Evolutionary conservation across 73 alveolate genomes (phyloP).

Genomic region (Urostyla sp.): DNA sequence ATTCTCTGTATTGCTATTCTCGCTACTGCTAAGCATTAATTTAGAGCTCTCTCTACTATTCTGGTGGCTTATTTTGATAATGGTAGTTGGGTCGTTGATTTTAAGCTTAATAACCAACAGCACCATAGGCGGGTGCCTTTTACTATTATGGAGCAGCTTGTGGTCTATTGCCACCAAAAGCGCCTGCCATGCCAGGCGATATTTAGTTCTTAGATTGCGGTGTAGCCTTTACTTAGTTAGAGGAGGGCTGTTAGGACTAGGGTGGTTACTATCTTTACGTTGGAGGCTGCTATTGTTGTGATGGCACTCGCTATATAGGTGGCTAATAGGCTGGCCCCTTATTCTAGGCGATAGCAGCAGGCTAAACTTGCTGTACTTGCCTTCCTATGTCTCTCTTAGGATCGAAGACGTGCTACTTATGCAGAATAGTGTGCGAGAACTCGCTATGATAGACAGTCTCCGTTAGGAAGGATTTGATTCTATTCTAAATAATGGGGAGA

Average conservation of each 20-base stretch:
- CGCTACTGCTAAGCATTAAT: neutral
- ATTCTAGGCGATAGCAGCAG: neutral
- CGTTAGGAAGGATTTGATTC: slow-evolving; percentile 58
- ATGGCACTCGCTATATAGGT: neutral
- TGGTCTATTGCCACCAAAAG: slow-evolving; percentile 41
- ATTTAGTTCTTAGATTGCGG: neutral
- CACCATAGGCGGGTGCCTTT: slow-evolving; percentile 20
- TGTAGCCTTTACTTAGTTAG: neutral
- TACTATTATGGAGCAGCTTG: neutral
- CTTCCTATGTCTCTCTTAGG: slow-evolving; percentile 15
- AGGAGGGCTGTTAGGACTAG: neutral
- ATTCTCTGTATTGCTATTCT: neutral
- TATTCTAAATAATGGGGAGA: slow-evolving; percentile 44
- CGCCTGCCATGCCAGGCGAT: slow-evolving; percentile 57
- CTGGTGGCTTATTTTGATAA: slow-evolving; percentile 5
- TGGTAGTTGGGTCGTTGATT: slow-evolving; percentile 26
- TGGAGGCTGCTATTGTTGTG: neutral
- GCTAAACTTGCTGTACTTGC: slow-evolving; percentile 21
- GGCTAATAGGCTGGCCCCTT: neutral
- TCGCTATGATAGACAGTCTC: slow-evolving; percentile 62
- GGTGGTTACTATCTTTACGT: neutral
- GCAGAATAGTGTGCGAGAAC: slow-evolving; percentile 79
- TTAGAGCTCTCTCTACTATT: neutral
- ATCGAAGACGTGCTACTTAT: slow-evolving; percentile 71
- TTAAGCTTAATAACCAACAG: slow-evolving; percentile 2